Base-by-base conservation (phyloP, 352 stramenopile genomes). In the Hyaloperonospora brassicae region DNA sequence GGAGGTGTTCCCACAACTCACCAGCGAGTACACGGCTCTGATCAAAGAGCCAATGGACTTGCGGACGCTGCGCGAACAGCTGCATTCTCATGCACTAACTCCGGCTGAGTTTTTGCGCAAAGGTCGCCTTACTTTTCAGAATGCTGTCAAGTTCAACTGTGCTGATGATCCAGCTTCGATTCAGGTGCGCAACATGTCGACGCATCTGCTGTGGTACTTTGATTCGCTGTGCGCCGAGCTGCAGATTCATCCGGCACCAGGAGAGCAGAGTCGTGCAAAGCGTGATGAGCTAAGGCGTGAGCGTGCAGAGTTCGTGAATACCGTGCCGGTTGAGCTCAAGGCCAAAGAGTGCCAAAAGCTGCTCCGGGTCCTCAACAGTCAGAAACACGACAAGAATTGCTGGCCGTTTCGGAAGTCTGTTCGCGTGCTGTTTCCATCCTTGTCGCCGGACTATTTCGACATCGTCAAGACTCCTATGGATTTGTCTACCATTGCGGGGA, bases 321-420 rank as follows among this genome's bases (percentile, higher is more conserved):
- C 47, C 7, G 65, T 86, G 0, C 68, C 78, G 0, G 72, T 91
- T 53, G 82, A 93, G 47, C 65, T 84, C 13, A 93, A 92, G 61
- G 76, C 80, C 2, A 89, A 86, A 48, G 84, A 93, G 56, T 90
- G 77, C 39, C 66, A 84, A 45, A 90, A 89, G 48, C 45, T 93
- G 24, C 61, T 93, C 30, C 73, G 79, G 7, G 78, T 86, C 10
- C 62, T 93, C n/a, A 84, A 87, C 50, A 89, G 76, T 48, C 84
- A 93, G 49, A 93, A 93, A 65, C 72, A 92, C 46, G 77, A 90
- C 59, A 92, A 91, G 53, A 85, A 89, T 54, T 88, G 76, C 54
- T 92, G 84, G 84, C 84, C 84, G 9, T 93, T 93, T 59, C 76
- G 81, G 22, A 89, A 93, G 36, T 68, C 84, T 30, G 84, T 87